Percentiles rank a stretch among this genome's conserved stretches.
Conservation (phyloP, 169 alveolate species). For the Cyclospora cayetanensis region DNA sequence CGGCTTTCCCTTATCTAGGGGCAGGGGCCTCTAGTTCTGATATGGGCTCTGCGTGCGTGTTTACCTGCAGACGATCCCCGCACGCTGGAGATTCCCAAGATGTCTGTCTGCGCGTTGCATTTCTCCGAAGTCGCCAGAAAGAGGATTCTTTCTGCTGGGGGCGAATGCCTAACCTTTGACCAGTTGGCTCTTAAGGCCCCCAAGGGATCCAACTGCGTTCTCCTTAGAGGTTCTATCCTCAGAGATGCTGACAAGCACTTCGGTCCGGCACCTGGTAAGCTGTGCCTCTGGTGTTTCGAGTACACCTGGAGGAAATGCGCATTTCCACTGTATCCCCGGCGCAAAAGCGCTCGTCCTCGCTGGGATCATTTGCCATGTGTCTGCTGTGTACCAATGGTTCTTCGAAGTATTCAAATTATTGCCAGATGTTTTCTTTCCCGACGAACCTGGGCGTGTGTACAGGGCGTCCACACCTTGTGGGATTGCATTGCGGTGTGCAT, state of each 20-base stretch:
- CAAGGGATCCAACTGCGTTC: conserved; percentile 80
- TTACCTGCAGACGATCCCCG: conserved; percentile 88
- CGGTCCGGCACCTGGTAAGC: conserved; percentile 97
- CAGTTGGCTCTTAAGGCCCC: conserved; percentile 94
- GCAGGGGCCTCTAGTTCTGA: too few relatives aligned
- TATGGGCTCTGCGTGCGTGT: too few relatives aligned
- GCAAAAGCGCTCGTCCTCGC: not conserved
- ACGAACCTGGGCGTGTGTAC: not conserved
- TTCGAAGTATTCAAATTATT: not conserved
- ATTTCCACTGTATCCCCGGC: not conserved
- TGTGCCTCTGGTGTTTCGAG: too few relatives aligned
- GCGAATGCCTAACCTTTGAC: conserved; percentile 98
- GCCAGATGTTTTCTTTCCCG: not conserved
- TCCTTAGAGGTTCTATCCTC: conserved; percentile 96
- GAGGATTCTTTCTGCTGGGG: conserved; percentile 96
- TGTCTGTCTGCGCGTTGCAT: conserved; percentile 96
- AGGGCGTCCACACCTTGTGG: not conserved
- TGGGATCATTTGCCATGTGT: not conserved
- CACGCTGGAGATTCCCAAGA: conserved; percentile 85
- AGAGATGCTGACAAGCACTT: conserved; percentile 96
- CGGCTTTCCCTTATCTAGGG: too few relatives aligned
- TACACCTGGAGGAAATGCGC: too few relatives aligned
- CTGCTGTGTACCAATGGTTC: not conserved
- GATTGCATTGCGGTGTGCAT: too few relatives aligned
- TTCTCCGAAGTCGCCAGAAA: conserved; percentile 98